Evolutionary conservation across 257 asterid genomes (phyloP).

Genomic region (Verbena officinalis): DNA sequence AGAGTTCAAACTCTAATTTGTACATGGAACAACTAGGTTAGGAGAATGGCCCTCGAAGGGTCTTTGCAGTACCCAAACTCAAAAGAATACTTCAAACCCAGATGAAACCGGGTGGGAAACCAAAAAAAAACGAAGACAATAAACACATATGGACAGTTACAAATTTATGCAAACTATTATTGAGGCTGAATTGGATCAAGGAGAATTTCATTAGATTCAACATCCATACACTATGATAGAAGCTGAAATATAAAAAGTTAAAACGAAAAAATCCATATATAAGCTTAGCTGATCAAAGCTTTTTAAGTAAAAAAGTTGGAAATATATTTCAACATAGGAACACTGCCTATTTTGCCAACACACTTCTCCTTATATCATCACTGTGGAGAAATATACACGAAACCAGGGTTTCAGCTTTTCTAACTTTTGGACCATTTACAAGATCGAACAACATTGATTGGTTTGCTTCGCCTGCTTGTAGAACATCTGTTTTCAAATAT

Average conservation of each 20-base stretch:
- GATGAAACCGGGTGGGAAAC: too few species aligned
- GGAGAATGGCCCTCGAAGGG: too few species aligned
- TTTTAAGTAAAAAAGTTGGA: not conserved
- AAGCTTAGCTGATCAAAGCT: not conserved
- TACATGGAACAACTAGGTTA: too few species aligned
- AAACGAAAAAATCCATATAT: not conserved
- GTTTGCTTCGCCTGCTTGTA: slow-evolving; percentile 93
- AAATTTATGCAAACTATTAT: not conserved
- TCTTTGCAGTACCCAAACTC: too few species aligned
- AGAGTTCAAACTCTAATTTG: too few species aligned
- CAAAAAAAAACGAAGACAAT: not conserved
- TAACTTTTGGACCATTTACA: slow-evolving; percentile 42
- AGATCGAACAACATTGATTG: slow-evolving; percentile 75
- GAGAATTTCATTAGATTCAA: not conserved
- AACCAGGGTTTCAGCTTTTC: not conserved
- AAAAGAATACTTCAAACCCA: too few species aligned
- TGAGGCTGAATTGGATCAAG: not conserved
- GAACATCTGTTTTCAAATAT: slow-evolving; percentile 64
- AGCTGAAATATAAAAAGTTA: too few species aligned
- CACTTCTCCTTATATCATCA: not conserved
- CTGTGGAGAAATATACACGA: not conserved
- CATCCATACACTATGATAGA: not conserved
- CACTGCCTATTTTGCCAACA: not conserved
- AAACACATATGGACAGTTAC: not conserved
- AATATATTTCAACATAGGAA: not conserved